These are phyloP conservation scores for Xylaria venustula DNA, from an alignment of 495 filamentous ascomycete species.

Conservation along the genomic window DNA sequence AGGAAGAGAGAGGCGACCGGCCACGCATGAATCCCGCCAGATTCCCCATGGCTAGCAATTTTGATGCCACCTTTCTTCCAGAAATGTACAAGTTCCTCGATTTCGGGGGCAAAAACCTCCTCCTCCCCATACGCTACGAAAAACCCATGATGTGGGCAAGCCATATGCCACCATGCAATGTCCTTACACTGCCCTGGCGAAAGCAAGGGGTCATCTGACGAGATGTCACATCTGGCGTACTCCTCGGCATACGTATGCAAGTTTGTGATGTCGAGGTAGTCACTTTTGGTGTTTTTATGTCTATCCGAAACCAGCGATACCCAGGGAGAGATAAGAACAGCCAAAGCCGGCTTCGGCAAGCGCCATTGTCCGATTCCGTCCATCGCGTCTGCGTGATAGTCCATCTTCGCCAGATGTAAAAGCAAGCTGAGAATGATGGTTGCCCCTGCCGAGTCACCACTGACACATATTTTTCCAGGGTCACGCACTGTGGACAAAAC, in stretches of 20 bases:
- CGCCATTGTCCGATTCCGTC: conserved; percentile 18
- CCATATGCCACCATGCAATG: conserved; percentile 58
- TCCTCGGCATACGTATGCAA: conserved; percentile 63
- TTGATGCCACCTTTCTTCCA: conserved; percentile 46
- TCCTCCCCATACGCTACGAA: conserved; percentile 66
- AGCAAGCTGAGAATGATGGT: conserved; percentile 66
- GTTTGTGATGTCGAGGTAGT: conserved; percentile 55
- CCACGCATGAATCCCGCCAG: conserved; percentile 73
- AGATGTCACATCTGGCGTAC: conserved; percentile 54
- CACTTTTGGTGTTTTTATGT: conserved; percentile 57
- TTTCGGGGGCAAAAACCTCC: conserved; percentile 68
- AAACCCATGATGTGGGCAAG: conserved; percentile 58
- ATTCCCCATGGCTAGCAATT: conserved; percentile 51
- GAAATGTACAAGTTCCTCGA: conserved; percentile 49
- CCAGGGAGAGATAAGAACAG: conserved; percentile 60
- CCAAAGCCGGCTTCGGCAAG: conserved; percentile 45
- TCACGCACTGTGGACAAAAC: conserved; percentile 54
- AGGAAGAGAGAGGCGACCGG: conserved; percentile 71
- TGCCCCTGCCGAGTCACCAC: conserved; percentile 73
- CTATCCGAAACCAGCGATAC: conserved; percentile 55
- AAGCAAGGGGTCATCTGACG: conserved; percentile 52
- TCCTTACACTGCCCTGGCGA: conserved; percentile 69
- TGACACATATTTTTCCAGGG: conserved; percentile 58
- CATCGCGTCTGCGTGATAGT: conserved; percentile 31
- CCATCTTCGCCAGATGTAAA: conserved; percentile 49